A percentile compares a stretch with the other conserved stretches of the same genome.
Evolutionary conservation across 2,329 filamentous ascomycete genomes (phyloP).

Genomic region (Epichloe sibirici): DNA sequence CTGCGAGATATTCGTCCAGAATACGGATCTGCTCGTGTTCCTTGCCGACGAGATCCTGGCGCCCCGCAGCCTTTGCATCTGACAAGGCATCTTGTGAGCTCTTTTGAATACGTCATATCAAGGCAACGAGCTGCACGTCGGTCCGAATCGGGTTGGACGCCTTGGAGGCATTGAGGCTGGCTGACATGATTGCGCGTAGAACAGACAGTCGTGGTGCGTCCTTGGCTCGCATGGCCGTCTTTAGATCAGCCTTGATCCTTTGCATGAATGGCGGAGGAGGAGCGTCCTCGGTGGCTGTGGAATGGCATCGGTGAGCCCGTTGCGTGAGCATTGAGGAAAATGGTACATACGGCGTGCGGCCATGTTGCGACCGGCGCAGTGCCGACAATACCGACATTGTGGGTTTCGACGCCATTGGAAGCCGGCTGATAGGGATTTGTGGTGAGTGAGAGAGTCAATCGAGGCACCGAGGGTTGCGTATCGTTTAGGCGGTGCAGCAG

Average conservation of each 20-base stretch:
- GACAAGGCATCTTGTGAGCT: constrained; percentile 44
- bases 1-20: constrained; percentile 50
- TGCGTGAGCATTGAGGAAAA: constrained; percentile 4
- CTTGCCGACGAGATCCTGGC: constrained; percentile 58
- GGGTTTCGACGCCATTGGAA: constrained; percentile 14
- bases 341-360: background rate
- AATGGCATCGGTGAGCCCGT: constrained; percentile 18
- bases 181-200: constrained; percentile 54
- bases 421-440: background rate
- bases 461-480: background rate
- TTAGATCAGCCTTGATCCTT: constrained; percentile 49
- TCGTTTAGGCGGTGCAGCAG: background rate
- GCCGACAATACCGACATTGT: constrained; percentile 12
- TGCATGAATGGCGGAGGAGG: constrained; percentile 34
- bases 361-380: constrained; percentile 10
- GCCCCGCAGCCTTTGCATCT: constrained; percentile 51
- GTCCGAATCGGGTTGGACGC: constrained; percentile 56
- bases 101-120: constrained; percentile 53
- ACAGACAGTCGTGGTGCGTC: constrained; percentile 53
- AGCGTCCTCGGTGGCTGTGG: constrained; percentile 22
- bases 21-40: constrained; percentile 55
- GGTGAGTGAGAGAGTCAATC: background rate
- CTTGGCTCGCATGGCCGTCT: constrained; percentile 53
- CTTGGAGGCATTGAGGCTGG: constrained; percentile 65
- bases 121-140: constrained; percentile 54